These are phyloP conservation scores for Aspergillus arachidicola DNA, from an alignment of 2,329 filamentous ascomycete species.

Conservation along the genomic window DNA sequence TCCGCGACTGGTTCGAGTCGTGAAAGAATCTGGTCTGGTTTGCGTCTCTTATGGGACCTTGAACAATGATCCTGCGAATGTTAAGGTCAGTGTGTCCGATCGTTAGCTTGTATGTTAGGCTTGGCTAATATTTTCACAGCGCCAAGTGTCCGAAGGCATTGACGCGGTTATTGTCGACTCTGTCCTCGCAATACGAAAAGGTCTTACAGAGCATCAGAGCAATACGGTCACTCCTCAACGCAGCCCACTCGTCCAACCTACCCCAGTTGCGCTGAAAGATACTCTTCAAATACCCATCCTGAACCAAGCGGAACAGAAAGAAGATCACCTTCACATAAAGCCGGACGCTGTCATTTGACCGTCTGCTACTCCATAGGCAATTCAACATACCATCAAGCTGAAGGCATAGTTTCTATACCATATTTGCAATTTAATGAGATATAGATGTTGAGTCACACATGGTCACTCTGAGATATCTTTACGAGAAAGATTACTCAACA, in stretches of 20 bases:
- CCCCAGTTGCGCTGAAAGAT: slow-evolving; percentile 23
- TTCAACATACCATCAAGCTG: not conserved
- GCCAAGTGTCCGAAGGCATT: slow-evolving; percentile 92
- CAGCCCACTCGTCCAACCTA: slow-evolving; percentile 25
- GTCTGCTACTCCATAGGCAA: not conserved
- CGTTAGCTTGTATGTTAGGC: not conserved
- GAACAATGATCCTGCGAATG: slow-evolving; percentile 86
- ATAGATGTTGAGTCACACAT: not conserved
- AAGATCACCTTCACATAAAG: slow-evolving; percentile 23
- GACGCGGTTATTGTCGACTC: slow-evolving; percentile 97
- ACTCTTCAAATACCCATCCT: slow-evolving; percentile 30
- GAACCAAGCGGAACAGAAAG: slow-evolving; percentile 26
- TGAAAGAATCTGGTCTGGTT: slow-evolving; percentile 91
- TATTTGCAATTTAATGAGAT: not conserved
- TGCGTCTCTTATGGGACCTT: slow-evolving; percentile 91
- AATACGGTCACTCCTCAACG: slow-evolving; percentile 31
- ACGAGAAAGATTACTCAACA: not conserved
- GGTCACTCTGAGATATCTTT: not conserved
- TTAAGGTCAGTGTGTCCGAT: slow-evolving; percentile 65
- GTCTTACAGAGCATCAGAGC: slow-evolving; percentile 62
- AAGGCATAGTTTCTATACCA: not conserved
- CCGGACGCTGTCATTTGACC: slow-evolving; percentile 15
- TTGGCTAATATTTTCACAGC: slow-evolving; percentile 47
- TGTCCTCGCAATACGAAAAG: slow-evolving; percentile 89
- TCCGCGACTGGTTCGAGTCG: slow-evolving; percentile 83